These are phyloP conservation scores for Plenodomus tracheiphilus DNA, from an alignment of 2,329 filamentous ascomycete species.

Conservation along the genomic window DNA sequence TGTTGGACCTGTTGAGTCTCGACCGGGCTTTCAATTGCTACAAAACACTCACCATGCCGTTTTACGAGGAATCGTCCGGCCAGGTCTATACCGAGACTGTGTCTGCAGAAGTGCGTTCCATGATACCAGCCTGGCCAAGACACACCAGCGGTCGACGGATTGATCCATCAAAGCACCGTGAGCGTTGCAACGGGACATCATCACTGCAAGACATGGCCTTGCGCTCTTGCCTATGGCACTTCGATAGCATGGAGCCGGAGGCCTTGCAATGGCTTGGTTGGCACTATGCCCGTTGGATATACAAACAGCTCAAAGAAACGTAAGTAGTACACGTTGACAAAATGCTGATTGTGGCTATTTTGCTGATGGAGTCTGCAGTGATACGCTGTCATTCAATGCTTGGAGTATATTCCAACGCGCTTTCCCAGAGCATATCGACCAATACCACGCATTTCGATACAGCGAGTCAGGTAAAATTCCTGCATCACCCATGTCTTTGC, in stretches of 20 bases:
- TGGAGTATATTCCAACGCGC: constrained; percentile 23
- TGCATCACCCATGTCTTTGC: constrained; percentile 7
- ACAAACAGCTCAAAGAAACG: constrained; percentile 16
- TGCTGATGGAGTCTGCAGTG: constrained; percentile 6
- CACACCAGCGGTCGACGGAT: constrained; percentile 14
- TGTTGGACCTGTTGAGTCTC: too few relatives aligned
- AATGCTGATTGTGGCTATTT: neutral
- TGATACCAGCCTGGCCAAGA: constrained; percentile 21
- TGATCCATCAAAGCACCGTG: constrained; percentile 11
- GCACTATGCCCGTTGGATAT: constrained; percentile 21
- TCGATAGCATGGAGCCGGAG: constrained; percentile 16
- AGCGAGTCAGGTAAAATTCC: neutral
- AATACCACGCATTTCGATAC: constrained; percentile 13
- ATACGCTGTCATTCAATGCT: constrained; percentile 16
- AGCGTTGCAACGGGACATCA: constrained; percentile 13
- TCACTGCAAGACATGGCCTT: constrained; percentile 21
- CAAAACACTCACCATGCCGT: constrained; percentile 5
- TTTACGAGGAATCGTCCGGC: constrained; percentile 12
- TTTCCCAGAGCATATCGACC: constrained; percentile 20
- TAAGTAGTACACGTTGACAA: constrained; percentile 3
- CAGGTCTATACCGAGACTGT: constrained; percentile 22
- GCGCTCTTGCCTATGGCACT: constrained; percentile 21
- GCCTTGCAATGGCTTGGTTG: constrained; percentile 23
- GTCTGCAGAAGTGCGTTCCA: constrained; percentile 14
- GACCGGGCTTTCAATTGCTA: too few relatives aligned